phyloP scores from a whole-genome alignment of 257 asterid genomes.

The Solanum lignicaule region DNA sequence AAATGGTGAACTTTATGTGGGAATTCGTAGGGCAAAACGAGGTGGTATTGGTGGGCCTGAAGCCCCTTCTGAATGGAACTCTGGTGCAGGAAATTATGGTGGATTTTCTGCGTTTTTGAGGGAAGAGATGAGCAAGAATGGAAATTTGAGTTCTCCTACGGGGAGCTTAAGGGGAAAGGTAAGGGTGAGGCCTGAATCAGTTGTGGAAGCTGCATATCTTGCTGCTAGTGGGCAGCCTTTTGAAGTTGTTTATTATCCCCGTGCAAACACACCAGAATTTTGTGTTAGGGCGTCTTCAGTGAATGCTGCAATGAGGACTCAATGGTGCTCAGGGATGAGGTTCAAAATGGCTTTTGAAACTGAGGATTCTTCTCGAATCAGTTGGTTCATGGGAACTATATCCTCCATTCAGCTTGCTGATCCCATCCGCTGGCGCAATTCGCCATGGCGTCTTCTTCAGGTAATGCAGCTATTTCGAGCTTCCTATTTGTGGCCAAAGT shows the following conservation, averaged over 20 bases:
- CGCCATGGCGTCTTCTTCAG: constrained; percentile 61
- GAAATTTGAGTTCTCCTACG: constrained; percentile 14
- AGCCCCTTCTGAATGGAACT: constrained; percentile 34
- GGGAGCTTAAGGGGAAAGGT: constrained; percentile 24
- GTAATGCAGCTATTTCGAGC: constrained; percentile 18
- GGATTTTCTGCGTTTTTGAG: constrained; percentile 29
- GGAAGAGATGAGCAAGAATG: constrained; percentile 32
- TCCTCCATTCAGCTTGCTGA: constrained; percentile 45
- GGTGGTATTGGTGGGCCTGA: constrained; percentile 35
- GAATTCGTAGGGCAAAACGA: constrained; percentile 51
- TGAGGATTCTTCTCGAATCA: constrained; percentile 55
- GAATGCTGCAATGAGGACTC: constrained; percentile 40
- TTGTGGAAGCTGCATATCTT: constrained; percentile 39
- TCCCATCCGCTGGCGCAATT: constrained; percentile 52
- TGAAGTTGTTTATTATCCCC: constrained; percentile 45
- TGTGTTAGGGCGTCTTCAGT: constrained; percentile 51
- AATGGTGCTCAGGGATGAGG: constrained; percentile 57
- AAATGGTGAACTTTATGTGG: constrained; percentile 47
- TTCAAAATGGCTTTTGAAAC: constrained; percentile 72
- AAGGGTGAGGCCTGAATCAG: constrained; percentile 38
- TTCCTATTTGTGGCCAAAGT: neutral
- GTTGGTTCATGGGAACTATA: constrained; percentile 66
- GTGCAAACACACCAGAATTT: constrained; percentile 59
- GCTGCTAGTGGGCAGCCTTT: constrained; percentile 52
- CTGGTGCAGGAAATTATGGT: constrained; percentile 24